Base-by-base conservation (phyloP, 371 early-diverging fungal species). In the Catenaria anguillulae region DNA sequence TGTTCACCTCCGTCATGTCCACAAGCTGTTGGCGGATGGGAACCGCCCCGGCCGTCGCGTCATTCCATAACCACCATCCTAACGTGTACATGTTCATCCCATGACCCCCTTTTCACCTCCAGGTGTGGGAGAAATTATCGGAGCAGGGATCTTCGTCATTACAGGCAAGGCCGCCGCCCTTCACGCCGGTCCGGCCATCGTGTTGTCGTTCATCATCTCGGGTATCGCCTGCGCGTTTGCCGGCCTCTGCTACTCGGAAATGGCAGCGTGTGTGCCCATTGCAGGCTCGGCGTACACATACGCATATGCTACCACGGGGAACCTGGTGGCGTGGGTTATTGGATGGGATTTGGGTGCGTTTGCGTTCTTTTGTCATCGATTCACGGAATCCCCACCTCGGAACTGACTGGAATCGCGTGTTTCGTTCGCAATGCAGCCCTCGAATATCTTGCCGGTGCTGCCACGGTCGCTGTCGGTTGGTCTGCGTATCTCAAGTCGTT, bases 281-380 rank as follows among this genome's bases (percentile, higher is more conserved):
- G 77, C 89, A 26, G 90, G 90, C 29, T 88, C 88, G 0, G 85
- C 89, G 13, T 90, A 88, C 40, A 40, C 5, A 40, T 5, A 40
- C 40, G 79, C 86, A 15, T 89, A 88, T 62, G 86, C 88, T 2
- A 87, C 89, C 1, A 77, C 89, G 74, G 90, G 90, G 33, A 89
- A 90, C 74, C 72, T 87, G 46, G 68, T 86, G 24, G 89, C 81
- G 2, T 90, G 88, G 88, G 82, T 82, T 34, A 81, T 90, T 63
- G 88, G 88, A 29, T 90, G 90, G 90, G 48, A n/a, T 24, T 12
- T n/a, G 48, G 17, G 21, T 23, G 21, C 43, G 21, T 3, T 43
- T 43, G n/a, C n/a, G n/a, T n/a, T n/a, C n/a, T n/a, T n/a, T n/a
- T n/a, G n/a, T n/a, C n/a, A n/a, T n/a, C n/a, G n/a, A n/a, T n/a